phyloP scores from a whole-genome alignment of 2,329 filamentous ascomycete species.

The Fusarium incarnatum region DNA sequence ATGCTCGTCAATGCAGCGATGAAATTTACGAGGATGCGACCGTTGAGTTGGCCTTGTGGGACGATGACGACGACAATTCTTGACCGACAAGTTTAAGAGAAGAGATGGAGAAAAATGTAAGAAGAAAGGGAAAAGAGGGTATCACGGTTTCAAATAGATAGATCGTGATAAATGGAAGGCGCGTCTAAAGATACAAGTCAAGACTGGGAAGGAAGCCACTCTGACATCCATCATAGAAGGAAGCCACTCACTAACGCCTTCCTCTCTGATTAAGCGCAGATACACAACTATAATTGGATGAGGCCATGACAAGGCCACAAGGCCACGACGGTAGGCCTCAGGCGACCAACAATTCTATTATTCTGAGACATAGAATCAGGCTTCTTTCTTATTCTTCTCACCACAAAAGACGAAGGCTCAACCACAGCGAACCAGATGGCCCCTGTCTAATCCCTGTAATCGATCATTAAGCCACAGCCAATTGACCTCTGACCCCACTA shows the following conservation, averaged over 20 bases:
- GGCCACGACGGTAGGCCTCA: constrained; percentile 33
- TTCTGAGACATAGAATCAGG: constrained; percentile 17
- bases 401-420: background rate
- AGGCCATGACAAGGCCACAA: constrained; percentile 26
- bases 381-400: background rate
- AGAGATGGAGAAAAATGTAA: background rate
- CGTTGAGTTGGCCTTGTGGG: constrained; percentile 29
- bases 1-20: constrained; percentile 31
- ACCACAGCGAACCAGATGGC: constrained; percentile 13
- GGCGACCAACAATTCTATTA: constrained; percentile 12
- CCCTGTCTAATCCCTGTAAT: constrained; percentile 31
- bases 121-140: constrained; percentile 8
- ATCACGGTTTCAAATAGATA: constrained; percentile 23
- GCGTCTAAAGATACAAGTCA: constrained; percentile 20
- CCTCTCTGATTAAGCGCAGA: constrained; percentile 1
- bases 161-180: background rate
- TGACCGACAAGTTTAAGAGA: background rate
- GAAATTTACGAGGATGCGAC: constrained; percentile 10
- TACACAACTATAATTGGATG: constrained; percentile 6
- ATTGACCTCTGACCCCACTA: constrained; percentile 28
- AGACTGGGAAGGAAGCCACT: background rate
- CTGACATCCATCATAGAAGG: background rate
- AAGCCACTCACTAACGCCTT: constrained; percentile 3
- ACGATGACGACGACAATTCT: constrained; percentile 23
- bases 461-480: constrained; percentile 29